Percentiles rank a stretch among this genome's conserved stretches.
phyloP scores from a whole-genome alignment of 2,329 filamentous ascomycete genomes.

The Calonectria naviculata region DNA sequence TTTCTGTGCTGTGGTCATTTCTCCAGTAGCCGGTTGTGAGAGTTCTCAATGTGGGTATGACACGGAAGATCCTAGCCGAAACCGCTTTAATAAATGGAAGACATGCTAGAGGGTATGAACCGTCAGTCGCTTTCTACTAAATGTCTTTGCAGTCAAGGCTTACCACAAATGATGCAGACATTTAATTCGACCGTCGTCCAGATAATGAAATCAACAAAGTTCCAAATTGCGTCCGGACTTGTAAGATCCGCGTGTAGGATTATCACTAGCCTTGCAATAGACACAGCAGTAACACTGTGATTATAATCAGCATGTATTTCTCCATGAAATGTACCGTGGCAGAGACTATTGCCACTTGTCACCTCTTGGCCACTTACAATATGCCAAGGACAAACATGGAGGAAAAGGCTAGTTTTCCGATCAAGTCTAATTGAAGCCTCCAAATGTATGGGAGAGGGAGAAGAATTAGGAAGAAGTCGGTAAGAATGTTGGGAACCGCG shows the following conservation, averaged over 20 bases:
- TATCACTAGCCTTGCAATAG: not conserved
- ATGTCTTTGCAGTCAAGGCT: not conserved
- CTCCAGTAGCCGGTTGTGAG: not conserved
- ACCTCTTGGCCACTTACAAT: not conserved
- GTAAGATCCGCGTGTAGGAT: slow-evolving; percentile 25
- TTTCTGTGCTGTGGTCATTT: not conserved
- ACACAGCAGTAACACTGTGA: slow-evolving; percentile 8
- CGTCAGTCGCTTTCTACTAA: not conserved
- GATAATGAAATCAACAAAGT: slow-evolving; percentile 33
- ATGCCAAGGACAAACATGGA: slow-evolving; percentile 6
- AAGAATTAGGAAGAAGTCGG: slow-evolving; percentile 40
- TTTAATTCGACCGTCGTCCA: slow-evolving; percentile 39
- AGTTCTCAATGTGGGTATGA: not conserved
- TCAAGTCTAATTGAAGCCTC: slow-evolving; percentile 35
- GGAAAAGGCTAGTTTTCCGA: slow-evolving; percentile 37
- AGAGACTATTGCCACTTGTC: too few species aligned
- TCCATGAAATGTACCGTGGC: too few species aligned
- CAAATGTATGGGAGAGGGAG: slow-evolving; percentile 44
- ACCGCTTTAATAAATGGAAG: slow-evolving; percentile 8
- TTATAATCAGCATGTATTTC: not conserved
- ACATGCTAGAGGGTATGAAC: not conserved
- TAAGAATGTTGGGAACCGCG: slow-evolving; percentile 41
- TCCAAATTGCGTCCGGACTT: slow-evolving; percentile 40
- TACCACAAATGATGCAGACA: slow-evolving; percentile 39
- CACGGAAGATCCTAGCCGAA: not conserved